Base-by-base conservation (phyloP, 805 yeast species). In the Wilhelminamyces savonicus region DNA sequence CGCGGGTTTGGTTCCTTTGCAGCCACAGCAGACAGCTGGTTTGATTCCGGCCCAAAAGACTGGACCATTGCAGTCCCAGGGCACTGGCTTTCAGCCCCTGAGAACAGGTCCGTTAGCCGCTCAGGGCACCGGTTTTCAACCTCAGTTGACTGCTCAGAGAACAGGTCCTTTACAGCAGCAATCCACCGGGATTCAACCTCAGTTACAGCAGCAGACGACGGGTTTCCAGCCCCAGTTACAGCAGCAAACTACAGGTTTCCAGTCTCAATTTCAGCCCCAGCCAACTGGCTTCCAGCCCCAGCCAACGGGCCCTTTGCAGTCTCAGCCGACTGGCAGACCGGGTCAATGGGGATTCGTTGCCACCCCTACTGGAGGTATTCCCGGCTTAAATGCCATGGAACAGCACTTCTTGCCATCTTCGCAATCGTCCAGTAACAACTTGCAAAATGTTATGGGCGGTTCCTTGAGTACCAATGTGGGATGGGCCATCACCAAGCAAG, bases 401-500 rank as follows among this genome's bases (percentile, higher is more conserved):
- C 69, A 71, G 31, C 83, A 78, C 42, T 79, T 81, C 52, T 62
- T 78, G 62, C 88, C 87, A 2, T 50, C 59, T 6, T 52, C 69
- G 8, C 59, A 57, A 29, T 41, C 54, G 21, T 39, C 67, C 2
- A 42, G 54, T 15, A 52, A 59, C 37, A 60, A 59, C 27, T 55
- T 65, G 34, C 71, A 65, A 33, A 52, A 51, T 36, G 64, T 44
- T 9, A 65, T 65, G 70, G 69, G 65, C 11, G 66, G 63, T 7
- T 40, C 50, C 4, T 51, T 61, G 42, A 46, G 40, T 44, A 69
- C 75, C 12, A 77, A 80, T 35, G 81, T 82, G 21, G 74, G 82
- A 7, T 78, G 84, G 82, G 82, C 87, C 15, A 86, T 90, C 43
- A 78, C 94, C 28, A 82, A 83, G 44, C 86, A 84, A 45, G 97